These are phyloP conservation scores for Rhizoclosmatium hyalinum DNA, from an alignment of 371 early-diverging fungal genomes.

Conservation along the genomic window DNA sequence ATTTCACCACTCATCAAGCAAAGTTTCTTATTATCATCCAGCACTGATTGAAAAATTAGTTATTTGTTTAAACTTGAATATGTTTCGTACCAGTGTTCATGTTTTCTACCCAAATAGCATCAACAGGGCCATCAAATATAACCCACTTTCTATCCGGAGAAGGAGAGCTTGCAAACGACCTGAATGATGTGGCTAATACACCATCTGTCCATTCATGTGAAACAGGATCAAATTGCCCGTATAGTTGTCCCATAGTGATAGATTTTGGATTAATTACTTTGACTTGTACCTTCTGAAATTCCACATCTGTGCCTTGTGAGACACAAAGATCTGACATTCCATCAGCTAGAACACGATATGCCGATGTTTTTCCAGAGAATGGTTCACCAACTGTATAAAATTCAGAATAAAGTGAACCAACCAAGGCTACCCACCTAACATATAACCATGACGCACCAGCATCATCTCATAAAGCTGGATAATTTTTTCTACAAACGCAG, in stretches of 20 bases:
- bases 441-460: constrained; percentile 67
- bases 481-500: constrained; percentile 61
- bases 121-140: constrained; percentile 71
- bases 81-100: constrained; percentile 57
- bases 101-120: constrained; percentile 70
- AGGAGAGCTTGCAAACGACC: constrained; percentile 53
- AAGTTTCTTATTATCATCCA: constrained; percentile 70
- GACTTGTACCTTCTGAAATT: constrained; percentile 52
- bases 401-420: not conserved
- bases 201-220: constrained; percentile 72
- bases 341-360: constrained; percentile 60
- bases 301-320: constrained; percentile 37
- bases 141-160: constrained; percentile 66
- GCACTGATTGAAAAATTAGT: constrained; percentile 34
- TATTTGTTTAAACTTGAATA: not conserved
- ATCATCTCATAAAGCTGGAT: constrained; percentile 69
- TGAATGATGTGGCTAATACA: constrained; percentile 58
- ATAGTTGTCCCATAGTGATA: constrained; percentile 64
- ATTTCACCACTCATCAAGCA: constrained; percentile 70
- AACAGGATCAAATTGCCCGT: constrained; percentile 65
- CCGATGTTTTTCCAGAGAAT: constrained; percentile 60
- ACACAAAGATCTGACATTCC: constrained; percentile 52
- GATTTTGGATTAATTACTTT: constrained; percentile 66
- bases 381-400: constrained; percentile 53
- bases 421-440: constrained; percentile 47